These are phyloP conservation scores for Oleoguttula mirabilis DNA, from an alignment of 495 filamentous ascomycete genomes.

Conservation along the genomic window DNA sequence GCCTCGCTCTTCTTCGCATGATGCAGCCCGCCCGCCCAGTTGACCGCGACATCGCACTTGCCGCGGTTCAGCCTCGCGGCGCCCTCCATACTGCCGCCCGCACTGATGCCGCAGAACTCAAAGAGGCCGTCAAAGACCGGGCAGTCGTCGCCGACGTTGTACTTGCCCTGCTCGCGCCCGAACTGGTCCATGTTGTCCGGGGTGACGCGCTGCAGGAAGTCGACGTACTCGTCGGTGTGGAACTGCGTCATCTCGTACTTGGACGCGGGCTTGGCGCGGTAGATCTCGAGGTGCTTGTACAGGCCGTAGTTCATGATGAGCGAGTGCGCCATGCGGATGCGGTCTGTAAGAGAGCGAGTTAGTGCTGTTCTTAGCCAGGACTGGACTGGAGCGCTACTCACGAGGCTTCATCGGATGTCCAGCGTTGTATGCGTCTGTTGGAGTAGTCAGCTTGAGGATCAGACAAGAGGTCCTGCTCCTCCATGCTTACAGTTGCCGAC, in stretches of 20 bases:
- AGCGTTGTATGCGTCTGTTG: slow-evolving; percentile 92
- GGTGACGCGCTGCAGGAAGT: slow-evolving; percentile 90
- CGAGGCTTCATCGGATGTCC: slow-evolving; percentile 99
- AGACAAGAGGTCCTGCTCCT: too few relatives aligned
- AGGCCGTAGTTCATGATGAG: slow-evolving; percentile 98
- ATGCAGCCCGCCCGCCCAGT: slow-evolving; percentile 95
- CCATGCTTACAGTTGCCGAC: slow-evolving; percentile 97
- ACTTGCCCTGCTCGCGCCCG: slow-evolving; percentile 84
- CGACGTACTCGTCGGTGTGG: slow-evolving; percentile 98
- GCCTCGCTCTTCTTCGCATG: slow-evolving; percentile 97
- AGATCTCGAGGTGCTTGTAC: slow-evolving; percentile 98
- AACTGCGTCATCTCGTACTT: slow-evolving; percentile 98
- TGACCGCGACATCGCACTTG: slow-evolving; percentile 94
- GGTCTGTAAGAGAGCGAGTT: too few relatives aligned
- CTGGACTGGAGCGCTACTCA: too few relatives aligned
- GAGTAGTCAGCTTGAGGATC: too few relatives aligned
- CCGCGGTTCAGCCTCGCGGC: slow-evolving; percentile 81
- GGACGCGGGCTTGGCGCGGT: slow-evolving; percentile 92
- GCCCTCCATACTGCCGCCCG: slow-evolving; percentile 94
- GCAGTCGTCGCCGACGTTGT: slow-evolving; percentile 96
- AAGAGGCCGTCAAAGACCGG: slow-evolving; percentile 97
- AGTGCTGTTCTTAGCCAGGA: too few relatives aligned
- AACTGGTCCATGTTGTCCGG: slow-evolving; percentile 97
- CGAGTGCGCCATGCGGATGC: slow-evolving; percentile 91
- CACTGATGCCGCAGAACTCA: slow-evolving; percentile 95